Evolutionary conservation across 2,329 filamentous ascomycete species (phyloP).

Genomic region (Pseudocercospora vitis): DNA sequence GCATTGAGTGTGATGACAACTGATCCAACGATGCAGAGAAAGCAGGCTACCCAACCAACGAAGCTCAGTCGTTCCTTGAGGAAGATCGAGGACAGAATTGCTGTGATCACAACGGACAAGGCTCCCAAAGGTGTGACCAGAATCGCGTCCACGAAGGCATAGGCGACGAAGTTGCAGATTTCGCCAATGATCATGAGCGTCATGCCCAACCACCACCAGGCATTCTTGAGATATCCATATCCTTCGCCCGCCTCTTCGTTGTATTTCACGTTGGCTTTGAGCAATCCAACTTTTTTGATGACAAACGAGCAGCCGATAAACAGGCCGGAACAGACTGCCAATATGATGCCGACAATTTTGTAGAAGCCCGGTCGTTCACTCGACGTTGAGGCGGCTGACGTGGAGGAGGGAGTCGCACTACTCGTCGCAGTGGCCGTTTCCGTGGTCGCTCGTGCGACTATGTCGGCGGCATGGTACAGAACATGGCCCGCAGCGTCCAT

Average conservation of each 20-base stretch:
- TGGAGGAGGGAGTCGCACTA: slow-evolving; percentile 26
- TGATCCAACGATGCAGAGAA: slow-evolving; percentile 89
- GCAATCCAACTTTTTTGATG: slow-evolving; percentile 86
- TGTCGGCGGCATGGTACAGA: slow-evolving; percentile 41
- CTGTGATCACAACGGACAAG: slow-evolving; percentile 87
- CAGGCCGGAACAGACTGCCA: slow-evolving; percentile 81
- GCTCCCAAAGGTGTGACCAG: slow-evolving; percentile 90
- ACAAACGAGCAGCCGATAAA: slow-evolving; percentile 97
- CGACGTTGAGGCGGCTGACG: slow-evolving; percentile 23
- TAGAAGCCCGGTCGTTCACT: slow-evolving; percentile 58
- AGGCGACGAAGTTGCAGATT: slow-evolving; percentile 95
- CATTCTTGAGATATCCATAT: slow-evolving; percentile 94
- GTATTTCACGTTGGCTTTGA: slow-evolving; percentile 94
- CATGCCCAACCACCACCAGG: slow-evolving; percentile 95
- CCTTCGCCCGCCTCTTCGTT: slow-evolving; percentile 93
- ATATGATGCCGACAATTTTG: slow-evolving; percentile 81
- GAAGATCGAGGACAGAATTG: slow-evolving; percentile 88
- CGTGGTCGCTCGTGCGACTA: slow-evolving; percentile 49
- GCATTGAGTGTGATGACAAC: slow-evolving; percentile 95
- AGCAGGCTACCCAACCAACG: slow-evolving; percentile 93
- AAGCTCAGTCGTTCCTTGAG: slow-evolving; percentile 93
- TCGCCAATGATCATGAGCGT: slow-evolving; percentile 95
- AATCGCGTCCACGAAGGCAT: slow-evolving; percentile 95
- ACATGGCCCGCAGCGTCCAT: slow-evolving; percentile 48
- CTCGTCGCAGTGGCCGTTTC: slow-evolving; percentile 26